These are phyloP conservation scores for Calonectria pseudoturangicola DNA, from an alignment of 2,329 filamentous ascomycete genomes.

Conservation along the genomic window DNA sequence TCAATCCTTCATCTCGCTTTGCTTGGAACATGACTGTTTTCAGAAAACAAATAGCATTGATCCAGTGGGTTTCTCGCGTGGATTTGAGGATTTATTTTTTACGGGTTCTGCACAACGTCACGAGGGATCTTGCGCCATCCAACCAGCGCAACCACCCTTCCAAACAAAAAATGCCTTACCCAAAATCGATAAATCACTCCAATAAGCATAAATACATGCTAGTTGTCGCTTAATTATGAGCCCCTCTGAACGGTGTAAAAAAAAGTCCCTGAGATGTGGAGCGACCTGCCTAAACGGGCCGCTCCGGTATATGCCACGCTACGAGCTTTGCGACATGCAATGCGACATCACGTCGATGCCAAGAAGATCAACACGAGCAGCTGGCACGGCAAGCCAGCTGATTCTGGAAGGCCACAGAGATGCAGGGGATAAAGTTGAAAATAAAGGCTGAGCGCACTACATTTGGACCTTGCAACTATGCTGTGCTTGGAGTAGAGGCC, in stretches of 20 bases:
- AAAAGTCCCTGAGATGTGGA: slow-evolving; percentile 2
- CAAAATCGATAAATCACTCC: neutral
- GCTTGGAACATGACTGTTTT: no score
- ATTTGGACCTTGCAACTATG: slow-evolving; percentile 6
- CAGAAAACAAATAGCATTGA: no score
- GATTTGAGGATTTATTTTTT: no score
- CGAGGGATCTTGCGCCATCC: neutral
- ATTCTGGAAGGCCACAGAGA: slow-evolving; percentile 11
- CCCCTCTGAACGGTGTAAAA: neutral
- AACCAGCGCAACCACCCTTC: neutral
- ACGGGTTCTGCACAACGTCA: neutral
- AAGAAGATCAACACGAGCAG: slow-evolving; percentile 24
- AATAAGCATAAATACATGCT: neutral
- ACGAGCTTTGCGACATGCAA: slow-evolving; percentile 23
- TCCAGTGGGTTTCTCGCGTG: no score
- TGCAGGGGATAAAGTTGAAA: slow-evolving; percentile 10
- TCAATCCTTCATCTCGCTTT: no score
- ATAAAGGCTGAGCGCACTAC: slow-evolving; percentile 9
- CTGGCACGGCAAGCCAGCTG: slow-evolving; percentile 15
- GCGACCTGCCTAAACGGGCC: slow-evolving; percentile 25
- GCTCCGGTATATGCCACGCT: slow-evolving; percentile 19
- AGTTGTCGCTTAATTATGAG: neutral
- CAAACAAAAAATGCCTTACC: neutral
- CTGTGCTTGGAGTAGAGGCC: slow-evolving; percentile 2
- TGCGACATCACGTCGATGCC: slow-evolving; percentile 16